phyloP scores from a whole-genome alignment of 2,329 filamentous ascomycete species.

The Phaeoacremonium minimum region DNA sequence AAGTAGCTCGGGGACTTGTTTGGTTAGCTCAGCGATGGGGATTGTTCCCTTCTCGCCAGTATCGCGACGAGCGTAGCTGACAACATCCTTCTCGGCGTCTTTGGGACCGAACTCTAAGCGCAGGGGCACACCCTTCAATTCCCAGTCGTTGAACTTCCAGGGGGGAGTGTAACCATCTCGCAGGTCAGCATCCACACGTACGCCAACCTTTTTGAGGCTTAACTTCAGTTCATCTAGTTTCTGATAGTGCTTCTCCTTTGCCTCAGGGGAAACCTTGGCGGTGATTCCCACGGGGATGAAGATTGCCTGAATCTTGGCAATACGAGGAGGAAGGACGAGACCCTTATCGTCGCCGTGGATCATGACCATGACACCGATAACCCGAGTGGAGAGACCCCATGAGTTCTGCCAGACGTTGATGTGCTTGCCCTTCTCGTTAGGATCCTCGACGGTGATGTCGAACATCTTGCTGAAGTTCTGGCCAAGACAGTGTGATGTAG shows the following conservation, averaged over 20 bases:
- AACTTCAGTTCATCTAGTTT: conserved; percentile 69
- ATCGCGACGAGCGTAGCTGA: conserved; percentile 84
- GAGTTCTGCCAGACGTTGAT: conserved; percentile 97
- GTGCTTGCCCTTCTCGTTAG: conserved; percentile 72
- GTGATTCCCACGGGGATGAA: conserved; percentile 92
- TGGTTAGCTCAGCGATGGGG: conserved; percentile 67
- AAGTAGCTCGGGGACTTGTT: conserved; percentile 73
- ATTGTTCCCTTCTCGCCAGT: conserved; percentile 79
- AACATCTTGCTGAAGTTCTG: conserved; percentile 99
- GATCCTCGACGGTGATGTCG: conserved; percentile 94
- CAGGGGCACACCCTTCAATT: conserved; percentile 90
- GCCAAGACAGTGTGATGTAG: conserved; percentile 72
- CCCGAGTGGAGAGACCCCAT: conserved; percentile 95
- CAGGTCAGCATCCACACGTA: conserved; percentile 77
- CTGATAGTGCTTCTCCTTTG: conserved; percentile 69
- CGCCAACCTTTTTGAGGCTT: conserved; percentile 65
- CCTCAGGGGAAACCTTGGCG: conserved; percentile 79
- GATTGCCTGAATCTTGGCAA: conserved; percentile 80
- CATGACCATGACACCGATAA: conserved; percentile 98
- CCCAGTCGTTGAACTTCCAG: conserved; percentile 99
- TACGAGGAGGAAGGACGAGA: conserved; percentile 84
- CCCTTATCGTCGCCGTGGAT: conserved; percentile 96
- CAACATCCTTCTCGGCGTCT: conserved; percentile 79
- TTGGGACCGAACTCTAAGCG: conserved; percentile 95
- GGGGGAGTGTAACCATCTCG: conserved; percentile 91